Evolutionary conservation across 2,329 filamentous ascomycete genomes (phyloP), one percentile per base, ranked within the genome.

Genomic region (Madurella fahalii): DNA sequence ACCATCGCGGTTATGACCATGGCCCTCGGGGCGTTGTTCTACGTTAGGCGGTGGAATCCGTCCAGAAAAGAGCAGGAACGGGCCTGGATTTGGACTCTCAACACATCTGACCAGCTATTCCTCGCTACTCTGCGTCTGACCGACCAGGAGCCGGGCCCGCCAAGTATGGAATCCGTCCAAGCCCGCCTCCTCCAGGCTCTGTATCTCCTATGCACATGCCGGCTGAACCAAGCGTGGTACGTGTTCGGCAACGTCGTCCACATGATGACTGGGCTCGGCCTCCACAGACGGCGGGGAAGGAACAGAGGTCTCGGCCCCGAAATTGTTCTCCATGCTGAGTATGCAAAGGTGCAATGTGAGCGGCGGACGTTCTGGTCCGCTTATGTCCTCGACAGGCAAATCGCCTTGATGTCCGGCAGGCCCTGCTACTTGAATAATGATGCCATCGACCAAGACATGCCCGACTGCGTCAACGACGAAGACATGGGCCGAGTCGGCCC

Each of bases 371-470:
- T 87, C 50, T 87, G 84, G 84, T 81, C 79, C 32, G 79, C 81
- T 0, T 87, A 86, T 62, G 80, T 77, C 13, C 68, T 87, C 3
- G 83, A 87, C 63, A 83, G 80, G 48, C 86, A 87, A 57, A 72
- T 87, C 12, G 83, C 82, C 52, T 79, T 81, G 17, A 79, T 82
- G 47, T 74, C 86, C 9, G 84, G 84, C 1, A 72, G 83, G 16
- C 84, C 84, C 1, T 69, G 79, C 15, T 75, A 82, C 2, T 81
- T 86, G 47, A 83, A 83, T 54, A 81, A 86, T 46, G 82, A 85
- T 43, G 82, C 85, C 52, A 84, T 86, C 48, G 83, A 86, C 57
- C 81, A 85, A 58, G 77, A 82, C 15, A 68, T 83, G 13, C 83
- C 83, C 0, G 69, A 72, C 8, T 68, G 71, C 18, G 72, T 82